These are phyloP conservation scores for Trichocomaceae sp. DNA, from an alignment of 2,329 filamentous ascomycete species.

Conservation along the genomic window DNA sequence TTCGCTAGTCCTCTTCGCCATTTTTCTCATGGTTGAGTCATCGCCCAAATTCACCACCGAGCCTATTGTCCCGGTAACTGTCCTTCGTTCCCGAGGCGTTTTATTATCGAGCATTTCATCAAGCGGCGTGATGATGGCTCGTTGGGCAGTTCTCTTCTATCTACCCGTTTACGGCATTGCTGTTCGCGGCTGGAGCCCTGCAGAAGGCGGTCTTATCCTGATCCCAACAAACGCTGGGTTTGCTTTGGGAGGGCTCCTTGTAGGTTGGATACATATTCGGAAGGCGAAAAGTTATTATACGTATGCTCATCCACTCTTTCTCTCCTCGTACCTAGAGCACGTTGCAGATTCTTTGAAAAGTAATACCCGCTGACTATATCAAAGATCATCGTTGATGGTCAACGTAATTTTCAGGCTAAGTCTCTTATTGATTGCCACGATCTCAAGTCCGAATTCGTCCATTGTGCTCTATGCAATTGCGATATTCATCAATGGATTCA, in stretches of 20 bases:
- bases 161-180: slow-evolving; percentile 72
- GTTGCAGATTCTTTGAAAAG: background rate
- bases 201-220: slow-evolving; percentile 66
- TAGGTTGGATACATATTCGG: slow-evolving; percentile 69
- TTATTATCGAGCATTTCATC: slow-evolving; percentile 68
- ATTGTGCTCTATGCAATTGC: slow-evolving; percentile 51
- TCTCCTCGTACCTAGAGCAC: too few species aligned
- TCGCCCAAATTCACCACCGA: slow-evolving; percentile 50
- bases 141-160: slow-evolving; percentile 77
- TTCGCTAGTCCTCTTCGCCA: slow-evolving; percentile 52
- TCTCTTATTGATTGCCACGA: slow-evolving; percentile 51
- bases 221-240: slow-evolving; percentile 79
- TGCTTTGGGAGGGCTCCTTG: slow-evolving; percentile 63
- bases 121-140: slow-evolving; percentile 70
- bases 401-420: slow-evolving; percentile 57
- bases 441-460: slow-evolving; percentile 49
- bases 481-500: slow-evolving; percentile 65
- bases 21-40: slow-evolving; percentile 57
- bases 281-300: slow-evolving; percentile 67
- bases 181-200: slow-evolving; percentile 62
- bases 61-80: slow-evolving; percentile 66
- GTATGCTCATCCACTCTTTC: slow-evolving; percentile 18
- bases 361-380: slow-evolving; percentile 2
- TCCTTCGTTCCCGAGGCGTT: slow-evolving; percentile 64
- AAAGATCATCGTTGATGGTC: slow-evolving; percentile 51